These are phyloP conservation scores for Arthrobotrys sphaeroides DNA, from an alignment of 2,329 filamentous ascomycete genomes.

Conservation along the genomic window DNA sequence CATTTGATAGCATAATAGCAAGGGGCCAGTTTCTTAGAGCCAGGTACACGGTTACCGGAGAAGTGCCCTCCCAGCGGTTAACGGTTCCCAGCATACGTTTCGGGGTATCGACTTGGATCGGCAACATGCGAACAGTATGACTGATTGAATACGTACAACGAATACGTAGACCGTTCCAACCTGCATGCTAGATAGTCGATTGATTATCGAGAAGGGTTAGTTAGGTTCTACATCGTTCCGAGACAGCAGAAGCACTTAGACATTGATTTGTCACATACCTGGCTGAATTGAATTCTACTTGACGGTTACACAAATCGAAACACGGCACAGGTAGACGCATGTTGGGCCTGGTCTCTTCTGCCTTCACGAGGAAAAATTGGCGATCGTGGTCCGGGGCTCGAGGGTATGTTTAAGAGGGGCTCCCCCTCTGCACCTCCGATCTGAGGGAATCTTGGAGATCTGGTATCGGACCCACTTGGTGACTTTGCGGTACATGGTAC, in stretches of 20 bases:
- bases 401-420: background rate
- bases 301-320: conserved; percentile 31
- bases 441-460: conserved; percentile 20
- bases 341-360: background rate
- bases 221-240: background rate
- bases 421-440: conserved; percentile 2
- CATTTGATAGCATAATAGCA: too few species aligned
- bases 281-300: background rate
- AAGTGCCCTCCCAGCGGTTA: too few species aligned
- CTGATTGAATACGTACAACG: background rate
- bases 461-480: conserved; percentile 17
- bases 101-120: too few species aligned
- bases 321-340: conserved; percentile 21
- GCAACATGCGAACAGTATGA: background rate
- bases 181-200: too few species aligned
- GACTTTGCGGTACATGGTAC: background rate
- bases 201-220: background rate
- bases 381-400: background rate
- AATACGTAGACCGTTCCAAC: too few species aligned
- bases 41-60: too few species aligned
- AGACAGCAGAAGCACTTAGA: background rate
- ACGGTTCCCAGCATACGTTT: too few species aligned
- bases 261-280: conserved; percentile 16
- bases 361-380: background rate
- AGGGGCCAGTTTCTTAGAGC: too few species aligned